Evolutionary conservation across 345 rosid genomes (phyloP).

Genomic region (Clarkia xantiana): DNA sequence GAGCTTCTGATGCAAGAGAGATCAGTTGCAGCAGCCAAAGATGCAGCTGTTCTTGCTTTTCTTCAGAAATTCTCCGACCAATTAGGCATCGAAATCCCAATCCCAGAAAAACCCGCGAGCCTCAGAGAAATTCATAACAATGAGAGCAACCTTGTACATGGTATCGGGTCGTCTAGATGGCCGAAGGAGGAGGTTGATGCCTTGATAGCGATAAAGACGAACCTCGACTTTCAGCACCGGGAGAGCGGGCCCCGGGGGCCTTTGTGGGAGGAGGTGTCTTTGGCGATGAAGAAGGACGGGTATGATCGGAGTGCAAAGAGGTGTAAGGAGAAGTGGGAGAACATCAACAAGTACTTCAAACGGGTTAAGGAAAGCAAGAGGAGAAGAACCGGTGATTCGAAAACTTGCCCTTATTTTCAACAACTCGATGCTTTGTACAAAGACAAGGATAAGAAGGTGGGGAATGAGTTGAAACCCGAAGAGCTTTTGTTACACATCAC

Average conservation of each 20-base stretch:
- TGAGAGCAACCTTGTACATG: not conserved
- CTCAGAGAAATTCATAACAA: not conserved
- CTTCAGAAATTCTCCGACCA: constrained; percentile 51
- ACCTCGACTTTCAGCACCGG: constrained; percentile 31
- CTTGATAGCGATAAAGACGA: constrained; percentile 30
- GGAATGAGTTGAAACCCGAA: constrained; percentile 22
- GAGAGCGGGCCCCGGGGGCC: constrained; percentile 55
- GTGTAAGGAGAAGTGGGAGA: constrained; percentile 76
- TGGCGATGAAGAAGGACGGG: constrained; percentile 35
- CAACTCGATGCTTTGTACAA: constrained; percentile 48
- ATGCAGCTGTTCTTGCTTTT: constrained; percentile 58
- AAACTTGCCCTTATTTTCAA: constrained; percentile 51
- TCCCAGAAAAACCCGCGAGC: constrained; percentile 2
- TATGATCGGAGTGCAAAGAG: constrained; percentile 42
- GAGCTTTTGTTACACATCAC: no score
- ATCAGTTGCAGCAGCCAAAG: constrained; percentile 54
- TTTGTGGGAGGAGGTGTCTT: constrained; percentile 55
- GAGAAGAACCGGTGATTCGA: constrained; percentile 42
- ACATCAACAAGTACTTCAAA: constrained; percentile 64
- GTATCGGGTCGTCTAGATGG: constrained; percentile 41
- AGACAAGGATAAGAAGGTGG: constrained; percentile 28
- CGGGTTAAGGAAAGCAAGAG: constrained; percentile 48
- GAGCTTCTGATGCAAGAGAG: constrained; percentile 67
- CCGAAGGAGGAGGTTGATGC: constrained; percentile 53
- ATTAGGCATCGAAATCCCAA: constrained; percentile 2